Evolutionary conservation across 1,284 basidiomycete genomes (phyloP).

Genomic region (Coniferiporia sulphurascens): DNA sequence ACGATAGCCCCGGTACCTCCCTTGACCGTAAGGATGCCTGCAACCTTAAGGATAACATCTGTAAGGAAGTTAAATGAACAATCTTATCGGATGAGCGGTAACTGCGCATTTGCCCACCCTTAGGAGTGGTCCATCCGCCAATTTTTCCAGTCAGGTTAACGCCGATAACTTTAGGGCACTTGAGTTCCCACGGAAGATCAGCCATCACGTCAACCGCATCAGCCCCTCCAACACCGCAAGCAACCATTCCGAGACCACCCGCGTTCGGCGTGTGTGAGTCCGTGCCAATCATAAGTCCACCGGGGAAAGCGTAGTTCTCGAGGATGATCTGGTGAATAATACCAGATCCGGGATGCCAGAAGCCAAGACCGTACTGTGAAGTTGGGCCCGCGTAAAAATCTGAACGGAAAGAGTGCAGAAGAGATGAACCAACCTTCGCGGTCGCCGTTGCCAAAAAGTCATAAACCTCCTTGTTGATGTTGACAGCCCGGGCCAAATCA

Average conservation of each 20-base stretch:
- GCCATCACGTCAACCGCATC: conserved; percentile 99
- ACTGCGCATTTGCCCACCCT: conserved; percentile 53
- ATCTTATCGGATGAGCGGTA: background rate
- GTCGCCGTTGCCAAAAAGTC: conserved; percentile 98
- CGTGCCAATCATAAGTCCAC: conserved; percentile 99
- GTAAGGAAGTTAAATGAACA: background rate
- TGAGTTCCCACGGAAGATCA: conserved; percentile 96
- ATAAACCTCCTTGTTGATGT: conserved; percentile 99
- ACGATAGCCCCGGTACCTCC: conserved; percentile 97
- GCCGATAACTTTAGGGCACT: conserved; percentile 98
- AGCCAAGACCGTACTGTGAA: conserved; percentile 88
- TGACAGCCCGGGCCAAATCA: conserved; percentile 90
- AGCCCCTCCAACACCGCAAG: conserved; percentile 98
- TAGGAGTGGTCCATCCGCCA: conserved; percentile 95
- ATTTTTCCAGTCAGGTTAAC: conserved; percentile 96
- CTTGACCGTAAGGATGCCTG: conserved; percentile 96
- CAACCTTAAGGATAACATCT: conserved; percentile 97
- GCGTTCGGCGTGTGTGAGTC: conserved; percentile 99
- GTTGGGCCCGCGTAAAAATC: conserved; percentile 11
- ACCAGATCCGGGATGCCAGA: conserved; percentile 99
- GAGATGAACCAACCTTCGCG: conserved; percentile 62
- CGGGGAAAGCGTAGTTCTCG: conserved; percentile 99
- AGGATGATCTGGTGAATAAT: conserved; percentile 98
- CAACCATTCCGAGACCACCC: conserved; percentile 98
- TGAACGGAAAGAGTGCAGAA: background rate